A percentile compares a stretch with the other conserved stretches of the same genome.
Evolutionary conservation across 1,284 basidiomycete species (phyloP).

Genomic region (Apiotrichum sp.): DNA sequence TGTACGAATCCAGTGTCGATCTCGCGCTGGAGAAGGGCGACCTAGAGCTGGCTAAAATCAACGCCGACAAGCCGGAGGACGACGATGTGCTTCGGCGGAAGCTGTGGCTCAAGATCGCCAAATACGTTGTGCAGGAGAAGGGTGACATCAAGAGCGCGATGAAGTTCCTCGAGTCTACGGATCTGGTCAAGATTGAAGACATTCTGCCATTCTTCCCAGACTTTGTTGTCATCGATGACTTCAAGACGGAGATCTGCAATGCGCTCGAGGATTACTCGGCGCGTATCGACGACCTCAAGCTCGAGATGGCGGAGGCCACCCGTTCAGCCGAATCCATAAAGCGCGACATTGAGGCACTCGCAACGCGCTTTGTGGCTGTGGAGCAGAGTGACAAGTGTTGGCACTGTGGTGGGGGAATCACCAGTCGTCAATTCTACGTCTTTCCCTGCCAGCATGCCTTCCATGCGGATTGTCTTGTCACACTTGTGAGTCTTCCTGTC

Average conservation of each 20-base stretch:
- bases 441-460: conserved; percentile 97
- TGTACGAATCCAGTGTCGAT: conserved; percentile 94
- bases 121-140: conserved; percentile 94
- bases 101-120: conserved; percentile 95
- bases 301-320: conserved; percentile 94
- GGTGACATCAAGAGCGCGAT: conserved; percentile 97
- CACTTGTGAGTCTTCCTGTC: conserved; percentile 59
- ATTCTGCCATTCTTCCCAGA: conserved; percentile 99
- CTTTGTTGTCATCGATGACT: conserved; percentile 98
- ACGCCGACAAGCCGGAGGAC: conserved; percentile 88
- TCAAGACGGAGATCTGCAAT: conserved; percentile 96
- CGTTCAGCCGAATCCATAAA: conserved; percentile 88
- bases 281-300: conserved; percentile 83
- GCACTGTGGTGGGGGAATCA: conserved; percentile 65
- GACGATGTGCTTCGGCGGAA: conserved; percentile 83
- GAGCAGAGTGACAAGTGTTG: conserved; percentile 82
- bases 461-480: conserved; percentile 90
- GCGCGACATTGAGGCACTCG: conserved; percentile 76
- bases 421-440: conserved; percentile 91
- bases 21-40: conserved; percentile 90
- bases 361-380: conserved; percentile 88
- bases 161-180: conserved; percentile 88
- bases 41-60: conserved; percentile 83
- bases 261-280: conserved; percentile 90
- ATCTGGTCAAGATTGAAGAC: conserved; percentile 95